Percentiles rank a stretch among this genome's conserved stretches.
phyloP scores from a whole-genome alignment of 208 protist genomes.

The Crithidia thermophila region DNA sequence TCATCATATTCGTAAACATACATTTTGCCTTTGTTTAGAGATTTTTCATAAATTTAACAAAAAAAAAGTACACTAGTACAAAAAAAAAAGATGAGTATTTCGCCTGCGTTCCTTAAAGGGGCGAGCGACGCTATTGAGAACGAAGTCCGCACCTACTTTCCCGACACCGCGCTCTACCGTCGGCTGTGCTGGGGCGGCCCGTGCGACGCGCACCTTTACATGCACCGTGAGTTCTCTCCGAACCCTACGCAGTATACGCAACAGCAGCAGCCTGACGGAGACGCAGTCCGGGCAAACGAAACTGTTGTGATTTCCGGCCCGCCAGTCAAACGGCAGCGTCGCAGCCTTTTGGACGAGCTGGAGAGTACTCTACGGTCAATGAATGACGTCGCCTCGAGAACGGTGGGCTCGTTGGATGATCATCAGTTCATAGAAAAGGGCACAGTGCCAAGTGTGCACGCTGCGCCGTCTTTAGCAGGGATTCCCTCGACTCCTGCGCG shows the following conservation, averaged over 20 bases:
- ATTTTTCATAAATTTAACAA: too few relatives aligned
- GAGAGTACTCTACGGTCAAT: constrained; percentile 4
- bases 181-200: constrained; percentile 24
- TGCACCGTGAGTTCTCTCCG: constrained; percentile 19
- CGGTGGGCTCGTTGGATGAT: too few relatives aligned
- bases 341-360: constrained; percentile 21
- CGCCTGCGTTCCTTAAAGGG: not conserved
- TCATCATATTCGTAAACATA: too few relatives aligned
- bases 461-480: not conserved
- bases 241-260: too few relatives aligned
- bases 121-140: constrained; percentile 28
- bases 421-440: too few relatives aligned
- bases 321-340: constrained; percentile 10
- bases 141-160: constrained; percentile 59
- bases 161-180: constrained; percentile 49
- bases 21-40: too few relatives aligned
- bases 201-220: not conserved
- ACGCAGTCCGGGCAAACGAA: not conserved
- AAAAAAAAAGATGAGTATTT: not conserved
- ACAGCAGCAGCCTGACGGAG: too few relatives aligned
- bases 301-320: not conserved
- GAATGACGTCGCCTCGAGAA: not conserved
- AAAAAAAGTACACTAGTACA: too few relatives aligned
- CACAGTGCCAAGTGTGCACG: not conserved
- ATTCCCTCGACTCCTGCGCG: not conserved